phyloP scores from a whole-genome alignment of 106 monocot genomes.

The Dendrobium officinale region DNA sequence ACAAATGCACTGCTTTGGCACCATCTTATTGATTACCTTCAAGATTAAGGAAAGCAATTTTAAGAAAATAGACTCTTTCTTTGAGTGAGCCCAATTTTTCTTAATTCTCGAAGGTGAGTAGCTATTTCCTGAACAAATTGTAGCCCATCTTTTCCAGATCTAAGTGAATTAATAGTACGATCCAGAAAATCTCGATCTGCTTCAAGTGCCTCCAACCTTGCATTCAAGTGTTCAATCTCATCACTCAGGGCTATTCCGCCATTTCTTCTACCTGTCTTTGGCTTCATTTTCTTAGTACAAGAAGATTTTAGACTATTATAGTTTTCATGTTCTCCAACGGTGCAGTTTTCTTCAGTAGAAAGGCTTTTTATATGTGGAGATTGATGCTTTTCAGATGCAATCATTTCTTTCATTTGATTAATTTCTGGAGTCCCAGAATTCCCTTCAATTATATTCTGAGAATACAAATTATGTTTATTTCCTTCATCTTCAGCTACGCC shows the following conservation, averaged over 20 bases:
- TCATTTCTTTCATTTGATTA: neutral
- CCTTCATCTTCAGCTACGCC: too few species aligned
- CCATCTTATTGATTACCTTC: too few species aligned
- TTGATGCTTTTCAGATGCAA: neutral
- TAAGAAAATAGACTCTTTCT: neutral
- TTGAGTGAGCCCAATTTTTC: conserved; percentile 5
- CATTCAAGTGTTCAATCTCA: conserved; percentile 16
- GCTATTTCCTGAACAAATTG: conserved; percentile 25
- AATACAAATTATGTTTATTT: too few species aligned
- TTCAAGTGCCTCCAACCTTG: conserved; percentile 26
- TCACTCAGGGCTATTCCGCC: conserved; percentile 12
- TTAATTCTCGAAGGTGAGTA: conserved; percentile 14
- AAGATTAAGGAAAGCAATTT: too few species aligned
- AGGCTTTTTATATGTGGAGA: neutral
- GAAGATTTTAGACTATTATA: neutral
- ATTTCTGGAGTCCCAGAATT: neutral
- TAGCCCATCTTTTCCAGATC: conserved; percentile 16
- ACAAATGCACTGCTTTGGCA: too few species aligned
- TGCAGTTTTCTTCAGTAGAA: too few species aligned
- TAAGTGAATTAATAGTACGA: conserved; percentile 18
- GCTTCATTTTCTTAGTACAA: neutral
- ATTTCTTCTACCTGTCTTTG: neutral
- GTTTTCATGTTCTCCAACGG: neutral
- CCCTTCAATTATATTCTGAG: too few species aligned
- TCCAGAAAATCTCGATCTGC: conserved; percentile 20